Conservation (phyloP, 1,139 yeast species). For the Debaryomyces nepalensis region DNA sequence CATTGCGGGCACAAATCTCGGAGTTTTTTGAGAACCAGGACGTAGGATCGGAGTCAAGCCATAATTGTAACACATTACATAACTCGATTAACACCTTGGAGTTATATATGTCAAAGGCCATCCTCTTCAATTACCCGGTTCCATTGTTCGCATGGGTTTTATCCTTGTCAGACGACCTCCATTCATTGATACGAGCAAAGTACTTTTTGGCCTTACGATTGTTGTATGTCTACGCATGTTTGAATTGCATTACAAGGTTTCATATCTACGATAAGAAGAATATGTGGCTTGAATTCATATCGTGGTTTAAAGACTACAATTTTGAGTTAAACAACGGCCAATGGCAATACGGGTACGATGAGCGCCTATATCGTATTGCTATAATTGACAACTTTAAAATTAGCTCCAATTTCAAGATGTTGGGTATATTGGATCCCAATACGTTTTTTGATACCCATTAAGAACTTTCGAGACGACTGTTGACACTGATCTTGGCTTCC, state of each 20-base stretch:
- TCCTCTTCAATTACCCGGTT: slow-evolving; percentile 23
- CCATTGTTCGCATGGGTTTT: slow-evolving; percentile 35
- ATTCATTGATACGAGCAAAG: slow-evolving; percentile 22
- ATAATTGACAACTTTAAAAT: not conserved
- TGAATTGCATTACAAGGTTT: slow-evolving; percentile 27
- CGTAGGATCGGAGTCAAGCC: not conserved
- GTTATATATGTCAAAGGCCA: slow-evolving; percentile 10
- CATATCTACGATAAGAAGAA: slow-evolving; percentile 24
- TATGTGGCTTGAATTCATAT: slow-evolving; percentile 34
- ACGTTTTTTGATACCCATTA: not conserved
- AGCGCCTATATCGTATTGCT: slow-evolving; percentile 19
- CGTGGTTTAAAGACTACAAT: slow-evolving; percentile 27
- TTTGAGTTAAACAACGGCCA: slow-evolving; percentile 18
- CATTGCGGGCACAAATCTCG: slow-evolving; percentile 17
- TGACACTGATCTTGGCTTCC: not conserved
- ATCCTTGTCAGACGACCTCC: slow-evolving; percentile 18
- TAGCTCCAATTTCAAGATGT: not conserved
- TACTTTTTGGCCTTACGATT: slow-evolving; percentile 32
- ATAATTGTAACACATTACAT: slow-evolving; percentile 15
- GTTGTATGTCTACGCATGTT: slow-evolving; percentile 27
- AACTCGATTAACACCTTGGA: slow-evolving; percentile 20
- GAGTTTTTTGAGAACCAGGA: slow-evolving; percentile 3
- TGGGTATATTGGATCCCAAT: slow-evolving; percentile 2
- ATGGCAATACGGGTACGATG: slow-evolving; percentile 25
- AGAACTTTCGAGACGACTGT: not conserved